Percentiles rank a stretch among this genome's conserved stretches.
These are phyloP conservation scores for Nigrospora sphaerica DNA, from an alignment of 2,329 filamentous ascomycete genomes.

Conservation along the genomic window DNA sequence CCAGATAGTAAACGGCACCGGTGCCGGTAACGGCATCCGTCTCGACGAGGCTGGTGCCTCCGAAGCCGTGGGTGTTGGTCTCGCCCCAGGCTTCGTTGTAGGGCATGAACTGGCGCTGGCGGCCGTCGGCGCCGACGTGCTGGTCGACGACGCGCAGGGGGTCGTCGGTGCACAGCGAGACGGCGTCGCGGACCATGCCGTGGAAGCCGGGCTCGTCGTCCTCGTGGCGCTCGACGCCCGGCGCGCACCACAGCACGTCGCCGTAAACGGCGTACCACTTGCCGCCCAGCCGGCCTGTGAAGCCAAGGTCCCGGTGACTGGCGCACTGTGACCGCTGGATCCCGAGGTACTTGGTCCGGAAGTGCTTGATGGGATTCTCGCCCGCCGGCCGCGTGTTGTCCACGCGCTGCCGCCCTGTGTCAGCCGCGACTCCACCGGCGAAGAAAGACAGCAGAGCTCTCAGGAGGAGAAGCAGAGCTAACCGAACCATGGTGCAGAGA, in stretches of 20 bases:
- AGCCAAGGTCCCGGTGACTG: slow-evolving; percentile 28
- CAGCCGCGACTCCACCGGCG: neutral
- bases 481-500: too few species aligned
- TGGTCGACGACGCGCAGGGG: slow-evolving; percentile 27
- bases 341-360: slow-evolving; percentile 23
- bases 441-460: neutral
- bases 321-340: slow-evolving; percentile 26
- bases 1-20: slow-evolving; percentile 27
- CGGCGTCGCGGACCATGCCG: slow-evolving; percentile 30
- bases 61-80: slow-evolving; percentile 25
- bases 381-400: slow-evolving; percentile 31
- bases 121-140: slow-evolving; percentile 23
- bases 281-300: slow-evolving; percentile 24
- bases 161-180: slow-evolving; percentile 25
- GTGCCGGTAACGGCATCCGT: slow-evolving; percentile 16
- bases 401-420: neutral
- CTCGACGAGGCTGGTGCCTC: slow-evolving; percentile 31
- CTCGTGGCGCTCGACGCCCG: slow-evolving; percentile 22
- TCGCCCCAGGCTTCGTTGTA: slow-evolving; percentile 29
- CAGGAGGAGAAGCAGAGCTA: too few species aligned
- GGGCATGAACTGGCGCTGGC: slow-evolving; percentile 27
- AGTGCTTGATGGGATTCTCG: slow-evolving; percentile 23
- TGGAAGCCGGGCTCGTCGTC: slow-evolving; percentile 25
- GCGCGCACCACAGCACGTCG: slow-evolving; percentile 26
- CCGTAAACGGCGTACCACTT: slow-evolving; percentile 32